Evolutionary conservation across 2,329 filamentous ascomycete species (phyloP), one percentile per base, ranked within the genome.

Genomic region (Talaromyces sp.): DNA sequence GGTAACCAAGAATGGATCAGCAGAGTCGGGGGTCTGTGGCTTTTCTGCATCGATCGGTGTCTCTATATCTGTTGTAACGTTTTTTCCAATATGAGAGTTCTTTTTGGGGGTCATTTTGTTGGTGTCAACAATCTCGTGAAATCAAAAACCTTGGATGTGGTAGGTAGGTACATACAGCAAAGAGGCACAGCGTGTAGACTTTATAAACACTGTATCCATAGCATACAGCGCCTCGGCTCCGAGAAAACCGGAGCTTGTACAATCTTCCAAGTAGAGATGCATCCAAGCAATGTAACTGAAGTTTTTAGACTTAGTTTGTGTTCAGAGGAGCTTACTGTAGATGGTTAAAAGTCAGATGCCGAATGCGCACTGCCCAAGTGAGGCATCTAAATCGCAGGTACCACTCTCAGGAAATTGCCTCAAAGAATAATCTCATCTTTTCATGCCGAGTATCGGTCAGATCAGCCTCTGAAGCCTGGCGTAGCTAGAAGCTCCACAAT

Each of bases 1-100:
- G 24, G 50, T 62, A 16, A 71, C 70, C n/a, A 69, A 65, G 22
- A 66, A 68, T 33, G 65, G 67, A 19, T 69, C 66, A 7, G 27
- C 7, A 31, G 41, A 22, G 11, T 47, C 41, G 14, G 16, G 11
- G 8, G 49, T 8, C 3, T 27, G 22, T 49, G 45, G 13, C 22
- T 27, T 27, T 27, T 27, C 22, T 49, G 45, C 8, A 27, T 27
- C 22, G 10, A 49, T 9, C 2, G 45, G 6, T 14, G 22, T 27
- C 22, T 49, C 22, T 14, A 49, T 8, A 49, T 24, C 13, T 49
- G 10, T 13, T 49, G 24, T 16, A 14, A 27, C 11, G 22, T 27
- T 14, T 22, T 49, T 22, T 3, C 11, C 22, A 22, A 11, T 27
- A 7, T 49, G 45, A 49, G 13, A 16, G 5, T 24, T 49, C 5